These are phyloP conservation scores for Claviceps spartinae DNA, from an alignment of 2,329 filamentous ascomycete species.

Conservation along the genomic window DNA sequence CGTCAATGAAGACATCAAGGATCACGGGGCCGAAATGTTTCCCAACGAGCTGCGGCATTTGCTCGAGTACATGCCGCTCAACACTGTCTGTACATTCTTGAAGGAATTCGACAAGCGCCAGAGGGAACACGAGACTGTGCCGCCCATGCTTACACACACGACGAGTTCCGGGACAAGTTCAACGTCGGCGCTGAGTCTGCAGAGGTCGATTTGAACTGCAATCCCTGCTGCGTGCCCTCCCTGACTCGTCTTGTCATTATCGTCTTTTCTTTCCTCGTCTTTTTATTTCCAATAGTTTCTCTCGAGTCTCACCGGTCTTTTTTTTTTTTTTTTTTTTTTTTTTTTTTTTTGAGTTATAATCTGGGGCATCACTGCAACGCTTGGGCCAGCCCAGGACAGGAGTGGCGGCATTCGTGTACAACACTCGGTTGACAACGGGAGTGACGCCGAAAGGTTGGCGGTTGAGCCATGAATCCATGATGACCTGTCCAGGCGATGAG, in stretches of 20 bases:
- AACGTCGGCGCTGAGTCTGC: not conserved
- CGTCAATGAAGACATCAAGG: constrained; percentile 22
- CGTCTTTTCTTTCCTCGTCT: not conserved
- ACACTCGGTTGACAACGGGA: no score
- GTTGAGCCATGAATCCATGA: not conserved
- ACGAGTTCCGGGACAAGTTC: not conserved
- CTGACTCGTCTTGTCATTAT: not conserved
- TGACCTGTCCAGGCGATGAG: not conserved
- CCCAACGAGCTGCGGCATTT: constrained; percentile 11
- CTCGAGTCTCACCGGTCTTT: no score
- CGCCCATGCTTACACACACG: constrained; percentile 2
- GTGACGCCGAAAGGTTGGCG: no score
- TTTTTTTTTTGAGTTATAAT: not conserved
- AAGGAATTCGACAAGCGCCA: constrained; percentile 8
- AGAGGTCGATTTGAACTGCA: not conserved
- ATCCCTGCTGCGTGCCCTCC: no score
- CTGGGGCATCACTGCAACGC: no score
- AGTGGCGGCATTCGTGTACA: no score
- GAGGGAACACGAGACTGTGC: not conserved
- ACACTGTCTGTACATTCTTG: constrained; percentile 8
- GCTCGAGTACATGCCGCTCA: constrained; percentile 10
- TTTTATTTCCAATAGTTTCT: not conserved
- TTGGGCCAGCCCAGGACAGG: no score
- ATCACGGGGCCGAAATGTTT: constrained; percentile 18
- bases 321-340: no score